Evolutionary conservation across 345 rosid genomes (phyloP).

Genomic region (Viola odorata): DNA sequence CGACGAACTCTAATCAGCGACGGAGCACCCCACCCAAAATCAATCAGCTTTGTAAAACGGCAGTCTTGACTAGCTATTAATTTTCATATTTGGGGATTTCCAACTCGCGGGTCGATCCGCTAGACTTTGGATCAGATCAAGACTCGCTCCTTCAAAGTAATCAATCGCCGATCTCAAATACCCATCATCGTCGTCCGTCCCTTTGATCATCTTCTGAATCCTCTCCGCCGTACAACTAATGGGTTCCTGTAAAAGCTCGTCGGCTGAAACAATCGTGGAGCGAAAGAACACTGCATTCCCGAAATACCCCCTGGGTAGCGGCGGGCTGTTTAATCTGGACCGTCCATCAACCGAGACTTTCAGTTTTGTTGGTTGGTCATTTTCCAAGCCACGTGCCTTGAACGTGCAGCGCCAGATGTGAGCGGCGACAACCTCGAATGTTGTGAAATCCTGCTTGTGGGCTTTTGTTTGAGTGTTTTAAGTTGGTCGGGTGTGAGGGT

Average conservation of each 20-base stretch:
- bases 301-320: constrained; percentile 35
- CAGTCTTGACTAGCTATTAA: constrained; percentile 17
- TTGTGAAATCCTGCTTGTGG: constrained; percentile 6
- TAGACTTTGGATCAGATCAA: not conserved
- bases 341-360: constrained; percentile 30
- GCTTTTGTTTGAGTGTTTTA: constrained; percentile 11
- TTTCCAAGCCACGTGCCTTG: constrained; percentile 17
- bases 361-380: constrained; percentile 20
- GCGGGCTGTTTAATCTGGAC: constrained; percentile 28
- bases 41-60: constrained; percentile 10
- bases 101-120: not conserved
- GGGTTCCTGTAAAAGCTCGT: constrained; percentile 24
- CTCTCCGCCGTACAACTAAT: constrained; percentile 24
- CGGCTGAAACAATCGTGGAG: constrained; percentile 7
- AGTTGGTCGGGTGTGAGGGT: constrained; percentile 19
- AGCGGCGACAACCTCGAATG: constrained; percentile 13
- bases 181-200: constrained; percentile 28
- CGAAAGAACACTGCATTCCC: constrained; percentile 38
- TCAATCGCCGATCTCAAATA: constrained; percentile 38
- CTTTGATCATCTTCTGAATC: constrained; percentile 17
- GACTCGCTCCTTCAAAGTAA: not conserved
- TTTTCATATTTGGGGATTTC: constrained; percentile 11
- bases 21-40: constrained; percentile 16
- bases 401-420: constrained; percentile 31
- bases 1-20: not conserved